Base-by-base conservation (phyloP, 345 rosid genomes). In the Brassica cretica region DNA sequence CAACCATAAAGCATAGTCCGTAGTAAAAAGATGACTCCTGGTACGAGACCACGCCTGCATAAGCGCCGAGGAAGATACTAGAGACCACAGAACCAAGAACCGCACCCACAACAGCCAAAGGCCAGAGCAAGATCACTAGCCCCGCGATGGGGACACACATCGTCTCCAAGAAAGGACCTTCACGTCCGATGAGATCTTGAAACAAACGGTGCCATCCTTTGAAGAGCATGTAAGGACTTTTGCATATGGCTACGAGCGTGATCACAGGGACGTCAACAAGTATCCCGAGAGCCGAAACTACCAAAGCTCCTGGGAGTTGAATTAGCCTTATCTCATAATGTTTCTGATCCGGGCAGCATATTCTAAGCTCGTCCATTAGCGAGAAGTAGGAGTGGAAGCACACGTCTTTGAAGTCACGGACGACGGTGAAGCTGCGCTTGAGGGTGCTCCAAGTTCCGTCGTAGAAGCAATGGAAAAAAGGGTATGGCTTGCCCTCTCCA, bases 111-210 rank as follows among this genome's bases (percentile, higher is more conserved):
- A 96, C 99, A 71, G 98, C 99, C 84, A 91, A 65, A 73, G 98
- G 99, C 99, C 99, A 96, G 29, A 96, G 92, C 75, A 96, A 77
- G 79, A 96, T 96, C 41, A 83, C 94, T 10, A 96, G 97, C 55
- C 98, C 98, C 6, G 98, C 99, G 29, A 93, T 91, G 74, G 99
- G 99, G 33, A 96, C 97, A 71, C 99, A 96, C 84, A 96, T 87
- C 39, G 98, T 91, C 83, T 96, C 99, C 85, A 96, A 85, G 82
- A 93, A 95, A 27, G 99, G 99, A 60, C 99, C 99, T 86, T 95
- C 97, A 44, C 99, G 90, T 35, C 99, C 99, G 18, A 89, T 83
- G 29, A 95, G 89, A 73, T 95, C 99, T 1, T 89, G 96, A 85
- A 89, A 91, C 80, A 95, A 68, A 70, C 96, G 94, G 76, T 86